Evolutionary conservation across 495 filamentous ascomycete genomes (phyloP), one percentile per base, ranked within the genome.

Genomic region (Podospora pseudocomata): DNA sequence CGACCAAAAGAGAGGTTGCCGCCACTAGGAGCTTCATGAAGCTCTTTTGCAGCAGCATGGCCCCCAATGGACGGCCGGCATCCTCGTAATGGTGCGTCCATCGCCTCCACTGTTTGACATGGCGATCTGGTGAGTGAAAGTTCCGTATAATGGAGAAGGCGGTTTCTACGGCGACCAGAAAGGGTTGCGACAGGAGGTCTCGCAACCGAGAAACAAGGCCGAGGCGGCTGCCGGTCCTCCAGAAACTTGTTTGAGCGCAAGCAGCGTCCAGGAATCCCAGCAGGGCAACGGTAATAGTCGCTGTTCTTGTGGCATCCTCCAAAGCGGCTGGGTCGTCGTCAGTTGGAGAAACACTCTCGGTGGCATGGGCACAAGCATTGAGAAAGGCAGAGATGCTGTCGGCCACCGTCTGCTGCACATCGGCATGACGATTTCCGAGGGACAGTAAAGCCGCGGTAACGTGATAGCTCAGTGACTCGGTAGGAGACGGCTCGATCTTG

Each of bases 21-120:
- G 92, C 88, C 65, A 92, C 89, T 28, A 96, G 83, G 60, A 98
- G 86, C 74, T 86, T 88, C 87, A 94, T 94, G 75, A 93, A 93
- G 63, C 87, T 91, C 73, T 90, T 87, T 75, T 93, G 92, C 18
- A 99, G 78, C 7, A 97, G 81, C 91, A 97, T 94, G n/a, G 93
- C 92, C 4, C 95, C 93, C 34, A 98, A 78, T 2, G 95, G 94
- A 18, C 91, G 87, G 15, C 90, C 91, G 65, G 86, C 83, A 9
- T 86, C 85, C 28, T 93, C 88, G 77, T 99, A 98, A 59, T 91
- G 89, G n/a, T 89, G 88, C 19, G 89, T 80, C 78, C 89, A 93
- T 68, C 86, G 86, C 75, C 89, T 94, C 95, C 95, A 99, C 63
- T 93, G 89, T 68, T 82, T 86, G 19, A 83, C 74, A 62, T 80